These are phyloP conservation scores for Linnemannia zychae DNA, from an alignment of 192 early-diverging fungal genomes.

Conservation along the genomic window DNA sequence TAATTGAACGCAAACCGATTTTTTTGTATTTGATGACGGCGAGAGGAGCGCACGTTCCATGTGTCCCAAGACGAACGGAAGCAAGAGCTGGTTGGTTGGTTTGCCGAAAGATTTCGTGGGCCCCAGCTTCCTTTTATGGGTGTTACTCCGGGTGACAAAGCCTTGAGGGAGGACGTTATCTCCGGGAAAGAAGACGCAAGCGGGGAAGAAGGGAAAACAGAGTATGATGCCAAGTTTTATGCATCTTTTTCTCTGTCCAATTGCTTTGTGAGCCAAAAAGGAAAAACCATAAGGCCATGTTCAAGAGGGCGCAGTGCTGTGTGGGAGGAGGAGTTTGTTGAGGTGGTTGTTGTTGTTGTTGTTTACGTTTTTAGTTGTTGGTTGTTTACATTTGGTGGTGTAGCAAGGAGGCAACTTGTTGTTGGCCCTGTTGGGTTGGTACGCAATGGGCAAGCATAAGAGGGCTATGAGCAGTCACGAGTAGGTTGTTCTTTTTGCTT, in stretches of 20 bases:
- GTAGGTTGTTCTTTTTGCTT: too few relatives aligned
- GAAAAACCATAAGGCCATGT: slow-evolving; percentile 11
- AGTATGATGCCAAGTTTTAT: neutral
- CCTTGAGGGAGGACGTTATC: neutral
- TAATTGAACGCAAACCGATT: neutral
- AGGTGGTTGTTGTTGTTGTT: neutral
- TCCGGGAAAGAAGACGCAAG: neutral
- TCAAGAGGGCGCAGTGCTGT: neutral
- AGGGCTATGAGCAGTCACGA: too few relatives aligned
- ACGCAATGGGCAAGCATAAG: too few relatives aligned
- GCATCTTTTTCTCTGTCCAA: neutral
- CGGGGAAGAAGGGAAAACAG: neutral
- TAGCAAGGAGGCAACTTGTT: too few relatives aligned
- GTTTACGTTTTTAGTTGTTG: neutral
- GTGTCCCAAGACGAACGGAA: neutral
- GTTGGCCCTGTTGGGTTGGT: too few relatives aligned
- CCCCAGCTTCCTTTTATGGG: slow-evolving; percentile 6
- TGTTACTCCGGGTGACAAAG: slow-evolving; percentile 2
- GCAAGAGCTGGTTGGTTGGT: too few relatives aligned
- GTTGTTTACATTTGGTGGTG: neutral
- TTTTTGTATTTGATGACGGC: neutral
- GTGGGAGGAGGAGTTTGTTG: neutral
- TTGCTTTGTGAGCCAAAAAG: slow-evolving; percentile 1
- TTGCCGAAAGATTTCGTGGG: neutral
- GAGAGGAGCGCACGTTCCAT: neutral